These are phyloP conservation scores for Colletotrichum brevisporum DNA, from an alignment of 2,329 filamentous ascomycete genomes.

Conservation along the genomic window DNA sequence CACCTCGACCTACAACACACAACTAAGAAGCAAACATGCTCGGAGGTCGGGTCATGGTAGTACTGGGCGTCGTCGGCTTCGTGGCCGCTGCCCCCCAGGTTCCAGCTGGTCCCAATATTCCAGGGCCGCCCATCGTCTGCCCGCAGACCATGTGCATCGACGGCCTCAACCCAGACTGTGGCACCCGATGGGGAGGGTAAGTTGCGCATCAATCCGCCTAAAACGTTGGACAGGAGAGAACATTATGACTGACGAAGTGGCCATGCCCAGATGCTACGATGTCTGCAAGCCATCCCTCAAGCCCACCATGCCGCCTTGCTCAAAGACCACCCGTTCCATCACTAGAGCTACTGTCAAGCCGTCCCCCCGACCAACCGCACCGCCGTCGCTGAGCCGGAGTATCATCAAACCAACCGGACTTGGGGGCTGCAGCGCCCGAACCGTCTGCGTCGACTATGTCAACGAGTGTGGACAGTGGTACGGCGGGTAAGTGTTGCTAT, in stretches of 20 bases:
- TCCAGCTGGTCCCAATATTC: background rate
- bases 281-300: conserved; percentile 42
- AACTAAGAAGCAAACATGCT: conserved; percentile 22
- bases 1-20: background rate
- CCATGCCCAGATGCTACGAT: conserved; percentile 46
- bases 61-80: conserved; percentile 27
- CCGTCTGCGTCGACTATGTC: conserved; percentile 42
- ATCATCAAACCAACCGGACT: background rate
- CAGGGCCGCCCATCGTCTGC: conserved; percentile 15
- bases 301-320: conserved; percentile 38
- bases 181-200: conserved; percentile 47
- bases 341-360: conserved; percentile 5
- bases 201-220: background rate
- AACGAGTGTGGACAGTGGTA: conserved; percentile 42
- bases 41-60: conserved; percentile 8
- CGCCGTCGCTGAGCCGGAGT: conserved; percentile 5
- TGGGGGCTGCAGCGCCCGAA: conserved; percentile 45
- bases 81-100: conserved; percentile 28
- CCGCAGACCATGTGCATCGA: conserved; percentile 46
- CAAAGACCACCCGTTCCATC: conserved; percentile 11
- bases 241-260: background rate
- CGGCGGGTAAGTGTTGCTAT: conserved; percentile 42
- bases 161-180: conserved; percentile 46
- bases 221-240: background rate
- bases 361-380: conserved; percentile 1